These are phyloP conservation scores for Agaricus bisporus DNA, from an alignment of 768 basidiomycete genomes.

Conservation along the genomic window DNA sequence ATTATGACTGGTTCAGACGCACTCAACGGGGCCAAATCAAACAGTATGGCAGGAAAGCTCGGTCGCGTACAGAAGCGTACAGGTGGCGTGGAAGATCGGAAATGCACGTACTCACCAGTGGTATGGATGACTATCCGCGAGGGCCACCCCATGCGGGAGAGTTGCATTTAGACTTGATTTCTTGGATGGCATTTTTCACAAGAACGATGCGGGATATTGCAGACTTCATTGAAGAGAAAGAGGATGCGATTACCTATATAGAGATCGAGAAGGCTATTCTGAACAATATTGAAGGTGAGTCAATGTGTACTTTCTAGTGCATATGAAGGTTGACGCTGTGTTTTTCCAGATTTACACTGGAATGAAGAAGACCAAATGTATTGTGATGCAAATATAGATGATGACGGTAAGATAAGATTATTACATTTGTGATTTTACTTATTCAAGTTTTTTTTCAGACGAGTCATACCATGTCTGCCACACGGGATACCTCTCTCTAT, in stretches of 20 bases:
- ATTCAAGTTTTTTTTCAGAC: conserved; percentile 44
- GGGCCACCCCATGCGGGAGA: conserved; percentile 88
- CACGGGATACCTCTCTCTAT: conserved; percentile 88
- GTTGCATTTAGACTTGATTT: conserved; percentile 87
- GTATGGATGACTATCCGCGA: conserved; percentile 95
- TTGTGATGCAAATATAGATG: conserved; percentile 81
- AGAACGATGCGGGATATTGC: conserved; percentile 91
- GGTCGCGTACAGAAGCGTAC: conserved; percentile 88
- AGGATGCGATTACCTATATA: conserved; percentile 71
- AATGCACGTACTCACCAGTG: conserved; percentile 85
- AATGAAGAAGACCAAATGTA: conserved; percentile 87
- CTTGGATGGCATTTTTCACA: conserved; percentile 96
- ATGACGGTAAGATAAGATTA: conserved; percentile 56
- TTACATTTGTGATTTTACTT: background rate
- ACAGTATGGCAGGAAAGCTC: conserved; percentile 77
- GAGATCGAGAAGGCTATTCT: conserved; percentile 78
- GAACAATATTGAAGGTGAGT: conserved; percentile 76
- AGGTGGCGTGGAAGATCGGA: conserved; percentile 90
- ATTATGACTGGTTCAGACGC: conserved; percentile 94
- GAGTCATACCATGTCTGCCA: conserved; percentile 91
- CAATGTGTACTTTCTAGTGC: background rate
- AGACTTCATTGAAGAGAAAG: conserved; percentile 77
- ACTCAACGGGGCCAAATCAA: conserved; percentile 94
- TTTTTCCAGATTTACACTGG: conserved; percentile 80
- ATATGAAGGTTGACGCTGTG: background rate